Conservation (phyloP, 495 filamentous ascomycete species). For the Beverwykella pulmonaria region DNA sequence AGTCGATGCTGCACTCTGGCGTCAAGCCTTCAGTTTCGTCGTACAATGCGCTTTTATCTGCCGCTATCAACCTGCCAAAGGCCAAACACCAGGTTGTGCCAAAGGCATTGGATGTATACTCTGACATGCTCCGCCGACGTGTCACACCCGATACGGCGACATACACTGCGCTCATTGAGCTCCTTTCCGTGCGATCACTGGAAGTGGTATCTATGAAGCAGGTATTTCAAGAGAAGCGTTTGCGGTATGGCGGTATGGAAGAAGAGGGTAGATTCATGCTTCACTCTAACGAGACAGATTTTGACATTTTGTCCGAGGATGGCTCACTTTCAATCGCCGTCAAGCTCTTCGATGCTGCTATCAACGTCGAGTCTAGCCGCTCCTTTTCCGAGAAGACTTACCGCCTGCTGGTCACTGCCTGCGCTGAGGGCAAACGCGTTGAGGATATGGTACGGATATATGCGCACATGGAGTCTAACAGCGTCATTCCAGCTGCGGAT, state of each 20-base stretch:
- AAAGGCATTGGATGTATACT: slow-evolving; percentile 92
- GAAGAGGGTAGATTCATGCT: slow-evolving; percentile 89
- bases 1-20: slow-evolving; percentile 76
- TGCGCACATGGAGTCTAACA: slow-evolving; percentile 80
- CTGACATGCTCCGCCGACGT: slow-evolving; percentile 88
- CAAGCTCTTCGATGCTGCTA: slow-evolving; percentile 77
- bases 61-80: slow-evolving; percentile 72
- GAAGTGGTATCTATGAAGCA: slow-evolving; percentile 71
- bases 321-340: slow-evolving; percentile 81
- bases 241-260: slow-evolving; percentile 82
- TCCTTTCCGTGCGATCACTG: slow-evolving; percentile 76
- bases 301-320: slow-evolving; percentile 80
- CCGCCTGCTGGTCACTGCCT: slow-evolving; percentile 77
- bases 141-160: slow-evolving; percentile 80
- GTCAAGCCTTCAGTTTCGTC: slow-evolving; percentile 76
- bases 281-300: slow-evolving; percentile 79
- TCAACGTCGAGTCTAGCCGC: slow-evolving; percentile 53
- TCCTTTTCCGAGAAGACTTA: slow-evolving; percentile 76
- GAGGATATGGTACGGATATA: slow-evolving; percentile 88
- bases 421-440: slow-evolving; percentile 73
- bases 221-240: slow-evolving; percentile 70
- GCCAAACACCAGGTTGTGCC: slow-evolving; percentile 78
- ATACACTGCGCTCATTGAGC: slow-evolving; percentile 79
- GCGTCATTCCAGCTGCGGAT: slow-evolving; percentile 70
- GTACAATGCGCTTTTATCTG: slow-evolving; percentile 86